Evolutionary conservation across 164 flowering plant species (phyloP).

Genomic region (Echeveria elegans): DNA sequence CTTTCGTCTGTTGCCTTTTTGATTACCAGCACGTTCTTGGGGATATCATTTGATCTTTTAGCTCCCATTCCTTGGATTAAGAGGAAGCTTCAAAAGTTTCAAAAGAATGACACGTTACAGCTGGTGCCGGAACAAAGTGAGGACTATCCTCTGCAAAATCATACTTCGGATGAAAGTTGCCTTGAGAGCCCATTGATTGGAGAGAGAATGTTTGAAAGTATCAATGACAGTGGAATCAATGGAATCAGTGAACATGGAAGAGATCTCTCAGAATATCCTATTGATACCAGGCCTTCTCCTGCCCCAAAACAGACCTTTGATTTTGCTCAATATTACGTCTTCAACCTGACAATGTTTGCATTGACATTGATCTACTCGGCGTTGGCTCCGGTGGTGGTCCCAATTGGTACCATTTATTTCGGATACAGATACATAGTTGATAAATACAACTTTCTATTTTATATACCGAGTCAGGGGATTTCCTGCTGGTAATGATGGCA

Average conservation of each 20-base stretch:
- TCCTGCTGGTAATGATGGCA: conserved; percentile 97
- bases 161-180: conserved; percentile 24
- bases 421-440: conserved; percentile 95
- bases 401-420: conserved; percentile 90
- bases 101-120: conserved; percentile 95
- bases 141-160: conserved; percentile 58
- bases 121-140: conserved; percentile 93
- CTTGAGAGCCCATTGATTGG: conserved; percentile 61
- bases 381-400: conserved; percentile 88
- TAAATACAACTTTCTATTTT: conserved; percentile 90
- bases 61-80: conserved; percentile 99
- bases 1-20: conserved; percentile 93
- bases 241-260: conserved; percentile 51
- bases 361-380: conserved; percentile 85
- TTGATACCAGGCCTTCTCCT: conserved; percentile 61
- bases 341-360: conserved; percentile 92
- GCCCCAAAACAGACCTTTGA: conserved; percentile 89
- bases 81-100: conserved; percentile 65
- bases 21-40: conserved; percentile 88
- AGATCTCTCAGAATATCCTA: conserved; percentile 74
- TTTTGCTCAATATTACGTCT: conserved; percentile 97
- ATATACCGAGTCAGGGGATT: conserved; percentile 94
- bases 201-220: conserved; percentile 32
- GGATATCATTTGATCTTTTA: conserved; percentile 84
- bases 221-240: conserved; percentile 20